Conservation (phyloP, 306 rosid species). For the Mimosa pudica region DNA sequence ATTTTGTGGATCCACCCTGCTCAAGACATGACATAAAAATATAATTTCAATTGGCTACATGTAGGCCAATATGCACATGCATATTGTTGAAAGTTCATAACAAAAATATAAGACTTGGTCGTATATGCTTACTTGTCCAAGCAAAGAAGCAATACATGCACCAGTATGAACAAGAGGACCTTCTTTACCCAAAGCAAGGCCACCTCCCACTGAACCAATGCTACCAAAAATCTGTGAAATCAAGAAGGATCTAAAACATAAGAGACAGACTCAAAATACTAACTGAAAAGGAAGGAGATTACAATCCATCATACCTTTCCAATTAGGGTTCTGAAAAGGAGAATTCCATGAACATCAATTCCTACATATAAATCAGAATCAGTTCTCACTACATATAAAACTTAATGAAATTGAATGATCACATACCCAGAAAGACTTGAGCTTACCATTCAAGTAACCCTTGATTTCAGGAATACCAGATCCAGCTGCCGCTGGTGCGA, state of each 20-base stretch:
- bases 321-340: slow-evolving; percentile 93
- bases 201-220: slow-evolving; percentile 98
- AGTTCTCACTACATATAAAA: slow-evolving; percentile 25
- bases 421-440: slow-evolving; percentile 27
- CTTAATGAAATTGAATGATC: slow-evolving; percentile 26
- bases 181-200: slow-evolving; percentile 98
- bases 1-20: slow-evolving; percentile 95
- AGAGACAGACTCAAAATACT: slow-evolving; percentile 23
- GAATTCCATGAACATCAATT: slow-evolving; percentile 84
- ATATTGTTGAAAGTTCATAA: slow-evolving; percentile 27
- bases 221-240: slow-evolving; percentile 85
- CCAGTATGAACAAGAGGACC: slow-evolving; percentile 99
- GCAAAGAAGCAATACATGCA: slow-evolving; percentile 98
- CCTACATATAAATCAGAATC: slow-evolving; percentile 61
- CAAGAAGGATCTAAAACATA: slow-evolving; percentile 34
- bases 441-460: slow-evolving; percentile 95
- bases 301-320: slow-evolving; percentile 68
- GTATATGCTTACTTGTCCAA: slow-evolving; percentile 86
- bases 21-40: slow-evolving; percentile 40
- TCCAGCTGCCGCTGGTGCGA: slow-evolving; percentile 99
- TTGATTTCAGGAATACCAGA: slow-evolving; percentile 99
- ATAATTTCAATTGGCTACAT: slow-evolving; percentile 33
- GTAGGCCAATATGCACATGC: slow-evolving; percentile 1
- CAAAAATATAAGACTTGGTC: not conserved
- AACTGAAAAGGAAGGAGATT: slow-evolving; percentile 6